Evolutionary conservation across 495 filamentous ascomycete species (phyloP).

Genomic region (Hypomontagnella monticulosa): DNA sequence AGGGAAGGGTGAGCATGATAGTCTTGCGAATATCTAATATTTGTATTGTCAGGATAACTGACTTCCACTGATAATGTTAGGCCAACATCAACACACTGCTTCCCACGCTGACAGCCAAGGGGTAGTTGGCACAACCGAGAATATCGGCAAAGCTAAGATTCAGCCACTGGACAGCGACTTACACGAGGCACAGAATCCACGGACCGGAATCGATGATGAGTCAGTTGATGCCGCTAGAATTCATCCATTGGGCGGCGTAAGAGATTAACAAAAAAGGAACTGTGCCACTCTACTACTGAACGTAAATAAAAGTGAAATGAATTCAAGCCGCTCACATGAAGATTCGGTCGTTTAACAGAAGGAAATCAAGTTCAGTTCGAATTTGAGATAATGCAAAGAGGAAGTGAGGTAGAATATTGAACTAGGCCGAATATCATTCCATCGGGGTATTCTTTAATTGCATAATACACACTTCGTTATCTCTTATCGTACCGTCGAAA

Average conservation of each 20-base stretch:
- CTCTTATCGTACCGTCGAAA: constrained; percentile 24
- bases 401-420: too few relatives aligned
- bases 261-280: constrained; percentile 1
- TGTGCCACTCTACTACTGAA: background rate
- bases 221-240: constrained; percentile 18
- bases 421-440: too few relatives aligned
- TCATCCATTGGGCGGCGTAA: constrained; percentile 10
- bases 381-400: too few relatives aligned
- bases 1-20: constrained; percentile 10
- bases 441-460: too few relatives aligned
- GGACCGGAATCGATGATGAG: constrained; percentile 28
- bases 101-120: constrained; percentile 27
- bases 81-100: constrained; percentile 27
- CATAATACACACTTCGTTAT: constrained; percentile 1
- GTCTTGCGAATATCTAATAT: background rate
- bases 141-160: constrained; percentile 13
- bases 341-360: too few relatives aligned
- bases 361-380: too few relatives aligned
- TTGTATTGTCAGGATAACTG: background rate
- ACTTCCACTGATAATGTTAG: background rate
- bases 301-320: background rate
- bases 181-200: constrained; percentile 8
- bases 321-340: background rate
- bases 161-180: background rate
- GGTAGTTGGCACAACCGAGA: constrained; percentile 19